Percentiles rank a stretch among this genome's conserved stretches.
phyloP scores from a whole-genome alignment of 306 rosid genomes.

The Pyrus betulifolia region DNA sequence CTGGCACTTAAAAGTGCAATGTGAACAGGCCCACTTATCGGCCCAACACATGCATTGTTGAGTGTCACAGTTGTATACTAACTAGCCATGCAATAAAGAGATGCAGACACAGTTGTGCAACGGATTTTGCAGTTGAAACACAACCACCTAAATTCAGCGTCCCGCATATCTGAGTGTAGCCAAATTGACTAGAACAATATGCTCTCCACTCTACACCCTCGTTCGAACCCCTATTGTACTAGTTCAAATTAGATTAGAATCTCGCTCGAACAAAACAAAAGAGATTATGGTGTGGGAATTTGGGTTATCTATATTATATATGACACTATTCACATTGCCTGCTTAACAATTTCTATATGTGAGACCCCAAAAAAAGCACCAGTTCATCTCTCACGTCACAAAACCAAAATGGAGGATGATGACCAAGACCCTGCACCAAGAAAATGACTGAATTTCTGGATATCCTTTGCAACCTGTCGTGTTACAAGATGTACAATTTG shows the following conservation, averaged over 20 bases:
- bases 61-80: too few relatives aligned
- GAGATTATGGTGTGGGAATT: neutral
- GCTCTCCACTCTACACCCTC: neutral
- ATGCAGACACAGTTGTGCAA: too few relatives aligned
- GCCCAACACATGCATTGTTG: too few relatives aligned
- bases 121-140: too few relatives aligned
- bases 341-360: neutral
- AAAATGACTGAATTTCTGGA: slow-evolving; percentile 1
- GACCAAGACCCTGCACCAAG: neutral
- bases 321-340: neutral
- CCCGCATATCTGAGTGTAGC: too few relatives aligned
- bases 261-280: neutral
- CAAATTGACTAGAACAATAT: too few relatives aligned
- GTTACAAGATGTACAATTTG: slow-evolving; percentile 35
- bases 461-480: neutral
- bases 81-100: too few relatives aligned
- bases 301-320: too few relatives aligned
- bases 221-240: neutral
- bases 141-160: too few relatives aligned
- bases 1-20: too few relatives aligned
- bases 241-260: neutral
- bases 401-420: neutral
- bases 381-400: neutral
- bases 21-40: too few relatives aligned
- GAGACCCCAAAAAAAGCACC: neutral